Evolutionary conservation across 1,284 basidiomycete genomes (phyloP).

Genomic region (Irpex sp.): DNA sequence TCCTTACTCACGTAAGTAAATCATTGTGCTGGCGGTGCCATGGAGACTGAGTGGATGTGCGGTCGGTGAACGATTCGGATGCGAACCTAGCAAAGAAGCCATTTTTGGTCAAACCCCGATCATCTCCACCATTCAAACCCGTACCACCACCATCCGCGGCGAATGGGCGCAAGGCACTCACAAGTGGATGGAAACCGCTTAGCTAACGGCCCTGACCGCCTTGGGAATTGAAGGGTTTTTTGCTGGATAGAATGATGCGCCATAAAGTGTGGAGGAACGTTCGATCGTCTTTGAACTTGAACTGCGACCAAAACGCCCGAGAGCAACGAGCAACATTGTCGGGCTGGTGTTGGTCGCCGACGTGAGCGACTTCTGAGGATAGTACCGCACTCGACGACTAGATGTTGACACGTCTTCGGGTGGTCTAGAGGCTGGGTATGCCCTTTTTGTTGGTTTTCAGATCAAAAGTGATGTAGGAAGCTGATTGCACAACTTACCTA

Average conservation of each 20-base stretch:
- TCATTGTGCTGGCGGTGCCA: background rate
- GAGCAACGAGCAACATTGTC: background rate
- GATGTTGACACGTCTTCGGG: no score
- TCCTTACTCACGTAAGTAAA: background rate
- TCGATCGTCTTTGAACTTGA: background rate
- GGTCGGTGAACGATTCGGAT: background rate
- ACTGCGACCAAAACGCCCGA: background rate
- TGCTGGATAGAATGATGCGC: no score
- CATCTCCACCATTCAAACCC: background rate
- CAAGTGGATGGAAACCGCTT: background rate
- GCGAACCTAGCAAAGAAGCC: background rate
- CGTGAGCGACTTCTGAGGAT: background rate
- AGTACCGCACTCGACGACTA: no score
- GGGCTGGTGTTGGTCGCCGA: background rate
- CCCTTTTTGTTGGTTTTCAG: no score
- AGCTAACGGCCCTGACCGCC: background rate
- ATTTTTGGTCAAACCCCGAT: background rate
- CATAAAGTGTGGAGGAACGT: no score
- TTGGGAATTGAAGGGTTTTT: background rate
- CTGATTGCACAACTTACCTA: no score
- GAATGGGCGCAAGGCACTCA: background rate
- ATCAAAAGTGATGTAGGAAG: no score
- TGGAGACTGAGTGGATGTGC: background rate
- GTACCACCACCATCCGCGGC: background rate
- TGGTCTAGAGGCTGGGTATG: no score